phyloP scores from a whole-genome alignment of 2,329 filamentous ascomycete species.

The Penicillium sp. region DNA sequence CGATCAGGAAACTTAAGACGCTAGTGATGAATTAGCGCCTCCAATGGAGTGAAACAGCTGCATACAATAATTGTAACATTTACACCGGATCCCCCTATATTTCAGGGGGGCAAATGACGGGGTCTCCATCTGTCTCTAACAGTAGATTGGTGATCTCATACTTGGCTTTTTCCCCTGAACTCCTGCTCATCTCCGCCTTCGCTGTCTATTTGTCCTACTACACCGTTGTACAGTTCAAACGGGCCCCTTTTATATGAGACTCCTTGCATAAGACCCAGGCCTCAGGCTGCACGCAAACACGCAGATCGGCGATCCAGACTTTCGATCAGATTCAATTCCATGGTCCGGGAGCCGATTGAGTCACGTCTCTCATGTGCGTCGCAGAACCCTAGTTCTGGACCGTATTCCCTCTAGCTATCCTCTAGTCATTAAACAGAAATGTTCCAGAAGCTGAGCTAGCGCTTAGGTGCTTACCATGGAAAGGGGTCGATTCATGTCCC shows the following conservation, averaged over 20 bases:
- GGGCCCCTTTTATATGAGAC: background rate
- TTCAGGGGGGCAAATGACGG: conserved; percentile 5
- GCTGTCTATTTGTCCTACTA: background rate
- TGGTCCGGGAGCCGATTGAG: conserved; percentile 3
- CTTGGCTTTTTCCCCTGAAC: conserved; percentile 1
- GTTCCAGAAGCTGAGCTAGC: background rate
- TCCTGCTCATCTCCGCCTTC: background rate
- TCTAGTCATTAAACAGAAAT: background rate
- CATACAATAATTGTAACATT: conserved; percentile 1
- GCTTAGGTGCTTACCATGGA: background rate
- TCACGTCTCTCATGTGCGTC: background rate
- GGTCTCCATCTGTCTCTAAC: conserved; percentile 5
- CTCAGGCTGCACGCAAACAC: background rate
- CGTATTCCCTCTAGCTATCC: background rate
- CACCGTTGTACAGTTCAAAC: background rate
- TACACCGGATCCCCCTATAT: background rate
- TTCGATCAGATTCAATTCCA: conserved; percentile 5
- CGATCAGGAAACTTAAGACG: conserved; percentile 13
- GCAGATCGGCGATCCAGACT: conserved; percentile 4
- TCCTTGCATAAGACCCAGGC: background rate
- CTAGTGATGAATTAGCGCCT: conserved; percentile 20
- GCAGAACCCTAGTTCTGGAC: background rate
- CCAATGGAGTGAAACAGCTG: conserved; percentile 15
- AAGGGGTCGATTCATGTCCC: background rate
- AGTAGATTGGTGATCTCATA: background rate